Evolutionary conservation across 192 early-diverging fungal genomes (phyloP).

Genomic region (Mortierella claussenii): DNA sequence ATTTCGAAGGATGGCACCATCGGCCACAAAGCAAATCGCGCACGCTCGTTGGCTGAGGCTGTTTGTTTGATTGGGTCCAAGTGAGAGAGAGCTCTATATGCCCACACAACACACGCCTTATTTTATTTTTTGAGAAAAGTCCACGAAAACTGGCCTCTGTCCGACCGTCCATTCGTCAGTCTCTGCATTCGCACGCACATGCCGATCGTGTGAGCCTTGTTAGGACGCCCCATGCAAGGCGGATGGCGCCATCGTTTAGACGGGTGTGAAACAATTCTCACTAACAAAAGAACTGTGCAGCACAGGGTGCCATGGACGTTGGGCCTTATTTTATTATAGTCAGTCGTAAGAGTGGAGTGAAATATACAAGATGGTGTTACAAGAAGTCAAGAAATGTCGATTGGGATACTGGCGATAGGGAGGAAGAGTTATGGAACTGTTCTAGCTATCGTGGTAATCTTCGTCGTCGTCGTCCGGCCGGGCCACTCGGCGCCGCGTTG

Average conservation of each 20-base stretch:
- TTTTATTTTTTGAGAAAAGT: not conserved
- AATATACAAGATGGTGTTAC: conserved; percentile 21
- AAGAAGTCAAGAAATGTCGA: not conserved
- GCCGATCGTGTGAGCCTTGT: conserved; percentile 6
- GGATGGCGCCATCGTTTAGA: not conserved
- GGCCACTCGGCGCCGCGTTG: not conserved
- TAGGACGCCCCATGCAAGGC: not conserved
- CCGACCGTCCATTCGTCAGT: not conserved
- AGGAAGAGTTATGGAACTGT: not conserved
- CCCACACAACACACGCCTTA: not conserved
- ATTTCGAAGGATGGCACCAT: conserved; percentile 26
- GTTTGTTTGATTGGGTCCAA: too few species aligned
- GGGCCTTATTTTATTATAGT: not conserved
- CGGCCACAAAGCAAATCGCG: conserved; percentile 11
- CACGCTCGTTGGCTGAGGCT: conserved; percentile 13
- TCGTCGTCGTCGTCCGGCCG: conserved; percentile 8
- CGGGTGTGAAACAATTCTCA: not conserved
- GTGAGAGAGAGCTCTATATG: too few species aligned
- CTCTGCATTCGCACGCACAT: conserved; percentile 6
- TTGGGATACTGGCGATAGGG: not conserved
- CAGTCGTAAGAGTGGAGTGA: too few species aligned
- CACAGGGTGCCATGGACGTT: too few species aligned
- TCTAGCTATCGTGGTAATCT: not conserved
- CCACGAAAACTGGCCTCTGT: too few species aligned
- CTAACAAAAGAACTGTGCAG: not conserved